These are phyloP conservation scores for Clitocybe nebularis DNA, from an alignment of 1,284 basidiomycete species.

Conservation along the genomic window DNA sequence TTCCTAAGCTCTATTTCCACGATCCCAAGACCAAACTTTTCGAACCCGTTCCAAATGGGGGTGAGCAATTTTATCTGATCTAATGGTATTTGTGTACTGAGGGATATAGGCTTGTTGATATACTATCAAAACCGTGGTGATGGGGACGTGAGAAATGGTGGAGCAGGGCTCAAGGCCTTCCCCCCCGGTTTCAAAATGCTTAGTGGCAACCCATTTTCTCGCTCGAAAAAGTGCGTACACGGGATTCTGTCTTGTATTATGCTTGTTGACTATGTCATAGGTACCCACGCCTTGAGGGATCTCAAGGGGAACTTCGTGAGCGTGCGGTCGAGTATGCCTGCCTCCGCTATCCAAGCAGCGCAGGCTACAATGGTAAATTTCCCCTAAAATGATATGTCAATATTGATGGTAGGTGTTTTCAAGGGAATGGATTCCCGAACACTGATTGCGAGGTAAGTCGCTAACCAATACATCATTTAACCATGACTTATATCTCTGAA, in stretches of 20 bases:
- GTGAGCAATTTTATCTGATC: constrained; percentile 12
- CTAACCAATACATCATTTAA: background rate
- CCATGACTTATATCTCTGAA: background rate
- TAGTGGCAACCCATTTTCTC: constrained; percentile 33
- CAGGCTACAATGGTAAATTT: constrained; percentile 25
- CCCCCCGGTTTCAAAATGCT: constrained; percentile 44
- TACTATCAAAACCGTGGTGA: constrained; percentile 41
- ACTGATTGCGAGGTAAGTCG: constrained; percentile 37
- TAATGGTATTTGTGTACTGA: background rate
- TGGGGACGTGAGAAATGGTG: constrained; percentile 31
- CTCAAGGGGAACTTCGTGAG: constrained; percentile 34
- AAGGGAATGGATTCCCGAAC: constrained; percentile 31
- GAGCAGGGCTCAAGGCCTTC: constrained; percentile 37
- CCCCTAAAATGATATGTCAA: background rate
- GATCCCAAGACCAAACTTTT: constrained; percentile 32
- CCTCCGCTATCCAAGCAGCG: constrained; percentile 29
- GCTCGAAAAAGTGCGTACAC: constrained; percentile 29
- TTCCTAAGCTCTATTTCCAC: constrained; percentile 38
- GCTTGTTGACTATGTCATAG: constrained; percentile 13
- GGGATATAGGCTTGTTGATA: constrained; percentile 30
- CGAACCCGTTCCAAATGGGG: constrained; percentile 33
- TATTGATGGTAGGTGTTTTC: background rate
- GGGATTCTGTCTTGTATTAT: background rate
- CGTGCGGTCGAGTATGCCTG: constrained; percentile 41
- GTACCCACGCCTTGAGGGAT: constrained; percentile 24